Conservation (phyloP, 202 grass and related monocot genomes). For the Carex arenaria region DNA sequence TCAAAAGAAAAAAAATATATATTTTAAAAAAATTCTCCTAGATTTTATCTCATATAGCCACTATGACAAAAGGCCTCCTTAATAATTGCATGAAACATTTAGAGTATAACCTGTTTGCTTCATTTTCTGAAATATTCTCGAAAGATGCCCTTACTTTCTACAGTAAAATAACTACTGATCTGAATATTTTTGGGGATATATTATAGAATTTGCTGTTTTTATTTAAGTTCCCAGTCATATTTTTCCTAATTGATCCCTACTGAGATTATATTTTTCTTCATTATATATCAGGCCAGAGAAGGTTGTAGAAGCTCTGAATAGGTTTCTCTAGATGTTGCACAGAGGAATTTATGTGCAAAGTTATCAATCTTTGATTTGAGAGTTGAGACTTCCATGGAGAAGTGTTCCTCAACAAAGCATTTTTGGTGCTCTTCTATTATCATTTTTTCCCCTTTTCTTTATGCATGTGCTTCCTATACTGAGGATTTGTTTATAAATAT, state of each 20-base stretch:
- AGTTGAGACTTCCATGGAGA: background rate
- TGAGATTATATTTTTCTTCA: constrained; percentile 9
- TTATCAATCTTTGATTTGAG: background rate
- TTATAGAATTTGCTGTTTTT: background rate
- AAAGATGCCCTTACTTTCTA: background rate
- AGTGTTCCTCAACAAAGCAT: background rate
- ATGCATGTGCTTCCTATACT: background rate
- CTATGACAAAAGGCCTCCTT: background rate
- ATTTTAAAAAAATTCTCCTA: background rate
- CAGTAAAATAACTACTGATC: background rate
- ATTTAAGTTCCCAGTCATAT: background rate
- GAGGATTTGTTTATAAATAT: background rate
- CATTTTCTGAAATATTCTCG: background rate
- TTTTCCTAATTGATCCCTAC: background rate
- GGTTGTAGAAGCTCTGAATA: constrained; percentile 46
- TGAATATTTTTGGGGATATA: background rate
- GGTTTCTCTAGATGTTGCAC: constrained; percentile 33
- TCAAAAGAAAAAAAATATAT: background rate
- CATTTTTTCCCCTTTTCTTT: background rate
- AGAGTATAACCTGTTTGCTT: background rate
- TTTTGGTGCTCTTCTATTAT: background rate
- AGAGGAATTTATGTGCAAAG: background rate
- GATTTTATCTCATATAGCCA: background rate
- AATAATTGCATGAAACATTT: background rate
- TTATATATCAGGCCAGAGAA: constrained; percentile 70